phyloP scores from a whole-genome alignment of 2,329 filamentous ascomycete genomes.

The Claviceps africana region DNA sequence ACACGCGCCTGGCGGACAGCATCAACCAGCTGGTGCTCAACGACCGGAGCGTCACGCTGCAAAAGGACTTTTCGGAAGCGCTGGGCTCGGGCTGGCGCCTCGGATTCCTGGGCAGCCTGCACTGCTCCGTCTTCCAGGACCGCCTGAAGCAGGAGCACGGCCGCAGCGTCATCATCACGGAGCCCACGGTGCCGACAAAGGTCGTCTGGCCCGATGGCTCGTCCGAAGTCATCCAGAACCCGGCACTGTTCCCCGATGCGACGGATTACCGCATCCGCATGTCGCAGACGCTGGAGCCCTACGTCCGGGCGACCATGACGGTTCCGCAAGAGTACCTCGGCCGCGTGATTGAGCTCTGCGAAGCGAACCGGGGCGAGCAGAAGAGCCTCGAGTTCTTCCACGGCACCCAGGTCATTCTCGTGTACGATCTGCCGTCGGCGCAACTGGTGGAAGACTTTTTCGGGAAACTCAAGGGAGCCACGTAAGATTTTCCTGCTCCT shows the following conservation, averaged over 20 bases:
- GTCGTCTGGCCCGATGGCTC: slow-evolving; percentile 65
- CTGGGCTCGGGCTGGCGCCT: slow-evolving; percentile 87
- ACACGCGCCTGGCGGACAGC: slow-evolving; percentile 77
- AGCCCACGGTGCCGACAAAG: slow-evolving; percentile 86
- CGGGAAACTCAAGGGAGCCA: slow-evolving; percentile 84
- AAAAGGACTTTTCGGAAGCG: slow-evolving; percentile 89
- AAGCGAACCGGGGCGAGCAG: slow-evolving; percentile 76
- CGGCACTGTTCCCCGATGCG: slow-evolving; percentile 68
- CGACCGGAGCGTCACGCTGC: slow-evolving; percentile 83
- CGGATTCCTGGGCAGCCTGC: slow-evolving; percentile 88
- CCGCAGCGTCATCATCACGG: slow-evolving; percentile 89
- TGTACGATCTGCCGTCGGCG: slow-evolving; percentile 77
- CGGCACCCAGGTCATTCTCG: slow-evolving; percentile 80
- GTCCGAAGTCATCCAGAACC: slow-evolving; percentile 70
- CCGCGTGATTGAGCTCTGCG: slow-evolving; percentile 88
- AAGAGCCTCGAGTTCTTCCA: slow-evolving; percentile 84
- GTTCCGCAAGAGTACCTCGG: slow-evolving; percentile 90
- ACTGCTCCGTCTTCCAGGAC: slow-evolving; percentile 98
- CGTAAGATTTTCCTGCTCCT: slow-evolving; percentile 23
- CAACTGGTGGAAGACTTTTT: slow-evolving; percentile 95
- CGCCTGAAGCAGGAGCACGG: slow-evolving; percentile 88
- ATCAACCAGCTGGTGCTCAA: slow-evolving; percentile 90
- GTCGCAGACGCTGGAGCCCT: slow-evolving; percentile 37
- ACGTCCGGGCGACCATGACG: slow-evolving; percentile 66
- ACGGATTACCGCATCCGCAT: slow-evolving; percentile 33